These are phyloP conservation scores for Teratosphaeria destructans DNA, from an alignment of 2,329 filamentous ascomycete genomes.

Conservation along the genomic window DNA sequence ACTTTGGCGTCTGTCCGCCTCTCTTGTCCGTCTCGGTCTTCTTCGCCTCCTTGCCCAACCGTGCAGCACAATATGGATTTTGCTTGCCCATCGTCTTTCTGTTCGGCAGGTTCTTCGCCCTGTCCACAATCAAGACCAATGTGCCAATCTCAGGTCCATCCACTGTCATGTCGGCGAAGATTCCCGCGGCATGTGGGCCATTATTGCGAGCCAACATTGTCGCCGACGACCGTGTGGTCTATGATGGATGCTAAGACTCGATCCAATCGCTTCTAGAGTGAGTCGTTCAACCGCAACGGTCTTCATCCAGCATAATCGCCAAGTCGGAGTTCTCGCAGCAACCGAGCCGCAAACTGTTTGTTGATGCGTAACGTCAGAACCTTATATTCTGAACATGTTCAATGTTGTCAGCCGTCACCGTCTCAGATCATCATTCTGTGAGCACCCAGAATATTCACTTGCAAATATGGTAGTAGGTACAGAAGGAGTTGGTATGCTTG, in stretches of 20 bases:
- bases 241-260: not conserved
- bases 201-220: constrained; percentile 3
- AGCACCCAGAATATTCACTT: not conserved
- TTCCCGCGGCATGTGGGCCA: constrained; percentile 66
- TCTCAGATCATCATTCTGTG: not conserved
- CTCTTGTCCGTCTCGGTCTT: constrained; percentile 91
- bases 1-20: constrained; percentile 89
- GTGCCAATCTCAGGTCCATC: constrained; percentile 92
- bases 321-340: not conserved
- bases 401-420: not conserved
- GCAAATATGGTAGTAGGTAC: not conserved
- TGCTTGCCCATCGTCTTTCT: constrained; percentile 97
- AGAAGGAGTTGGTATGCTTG: not conserved
- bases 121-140: constrained; percentile 80
- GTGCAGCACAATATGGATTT: constrained; percentile 89
- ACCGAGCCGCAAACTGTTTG: not conserved
- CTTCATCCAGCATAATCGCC: not conserved
- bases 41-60: constrained; percentile 91
- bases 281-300: not conserved
- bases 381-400: not conserved
- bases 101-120: constrained; percentile 95
- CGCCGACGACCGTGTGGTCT: not conserved
- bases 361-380: not conserved
- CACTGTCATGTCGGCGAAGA: constrained; percentile 86
- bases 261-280: not conserved